Evolutionary conservation across 1,284 basidiomycete genomes (phyloP), one percentile per base, ranked within the genome.

Genomic region (Mixia osmundae): DNA sequence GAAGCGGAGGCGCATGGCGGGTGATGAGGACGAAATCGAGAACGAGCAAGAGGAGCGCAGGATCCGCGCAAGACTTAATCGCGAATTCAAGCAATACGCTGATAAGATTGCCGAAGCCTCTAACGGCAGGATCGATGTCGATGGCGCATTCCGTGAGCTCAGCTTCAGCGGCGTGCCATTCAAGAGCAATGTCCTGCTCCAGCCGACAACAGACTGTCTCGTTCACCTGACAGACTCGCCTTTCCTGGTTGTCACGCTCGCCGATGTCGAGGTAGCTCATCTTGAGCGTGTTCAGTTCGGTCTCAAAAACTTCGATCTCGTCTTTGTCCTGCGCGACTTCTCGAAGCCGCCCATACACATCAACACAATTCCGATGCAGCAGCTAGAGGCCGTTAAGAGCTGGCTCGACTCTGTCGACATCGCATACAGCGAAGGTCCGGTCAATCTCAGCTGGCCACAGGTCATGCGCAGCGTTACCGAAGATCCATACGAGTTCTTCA

Each of bases 401-500:
- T 99, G 87, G 89, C 68, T 99, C 20, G 87, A 99, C 77, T 89
- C 82, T 9, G 85, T 91, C 38, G 91, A 97, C 55, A 89, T 97
- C 40, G 76, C 87, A 11, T 71, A 94, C 57, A 80, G 78, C 30
- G 91, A 95, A 58, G 80, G 89, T 8, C 82, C 83, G 2, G 83
- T 97, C 60, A 97, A 97, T 58, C 63, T 95, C 57, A 91, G 94
- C 54, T 97, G 91, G 91, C 72, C 74, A 12, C 79, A 79, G 3
- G 94, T 99, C 54, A 91, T 91, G 80, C 89, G 33, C 22, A 15
- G 16, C n/a, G 14, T 28, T 59, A 89, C 89, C 49, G 87, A 94
- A 45, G 79, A 78, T 50, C 87, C 91, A 0, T 74, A 80, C 51
- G 80, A 79, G 35, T 99, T 97, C 63, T 99, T 91, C 71, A 75